Base-by-base conservation (phyloP, 1,284 basidiomycete species). In the Marasmius sp. region DNA sequence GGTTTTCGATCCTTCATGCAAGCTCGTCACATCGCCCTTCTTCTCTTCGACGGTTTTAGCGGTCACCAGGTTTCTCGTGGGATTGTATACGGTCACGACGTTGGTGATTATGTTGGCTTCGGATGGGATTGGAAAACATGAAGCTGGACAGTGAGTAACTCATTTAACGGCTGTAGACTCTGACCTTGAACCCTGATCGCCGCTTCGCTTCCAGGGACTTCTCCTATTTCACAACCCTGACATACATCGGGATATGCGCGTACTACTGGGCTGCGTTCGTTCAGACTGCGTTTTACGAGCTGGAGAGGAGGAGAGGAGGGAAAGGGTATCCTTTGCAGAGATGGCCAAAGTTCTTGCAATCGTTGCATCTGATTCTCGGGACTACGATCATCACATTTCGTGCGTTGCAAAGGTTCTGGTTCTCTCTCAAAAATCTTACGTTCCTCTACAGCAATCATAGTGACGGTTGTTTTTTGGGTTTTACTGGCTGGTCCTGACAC, bases 391-490 rank as follows among this genome's bases (percentile, higher is more conserved):
- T 75, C n/a, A 83, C 84, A 9, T 87, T 81, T 66, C 88, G 88
- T 89, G 68, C 69, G 88, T 81, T 8, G 3, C 33, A 12, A 10
- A 10, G 33, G 10, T 53, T 59, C 53, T 34, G n/a, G n/a, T 52
- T 52, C 45, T 41, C 60, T n/a, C n/a, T n/a, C n/a, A n/a, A n/a
- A n/a, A 39, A 41, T 47, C 18, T 12, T 58, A 63, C 7, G 20
- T n/a, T n/a, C 9, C n/a, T 45, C 34, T 65, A 27, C 27, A 87
- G 89, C 91, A 4, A 74, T 92, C 60, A 69, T 92, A 22, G 87
- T 91, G 1, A 89, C 87, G 0, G 74, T 81, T 38, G 85, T 91
- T 0, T 92, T 78, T 69, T 92, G 91, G 90, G 67, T 77, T 0
- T 67, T 91, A 7, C 76, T 92, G 2, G 68, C 84, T 1, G 71